Base-by-base conservation (phyloP, 768 basidiomycete species). In the Leucosporidium yakuticum region DNA sequence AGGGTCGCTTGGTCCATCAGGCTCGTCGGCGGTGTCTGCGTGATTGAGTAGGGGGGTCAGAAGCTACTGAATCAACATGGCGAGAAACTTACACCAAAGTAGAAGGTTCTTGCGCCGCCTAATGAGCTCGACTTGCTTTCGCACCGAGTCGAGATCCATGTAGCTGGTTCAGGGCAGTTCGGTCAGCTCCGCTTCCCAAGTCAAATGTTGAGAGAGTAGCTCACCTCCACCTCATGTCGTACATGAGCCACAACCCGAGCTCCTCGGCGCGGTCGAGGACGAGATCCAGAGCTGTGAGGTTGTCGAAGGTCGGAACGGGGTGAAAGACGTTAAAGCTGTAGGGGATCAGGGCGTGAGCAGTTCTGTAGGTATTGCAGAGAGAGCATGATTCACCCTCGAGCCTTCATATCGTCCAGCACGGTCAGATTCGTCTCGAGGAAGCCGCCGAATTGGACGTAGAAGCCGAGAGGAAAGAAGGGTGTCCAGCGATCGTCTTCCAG, bases 191-290 rank as follows among this genome's bases (percentile, higher is more conserved):
- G n/a, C n/a, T n/a, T 27, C 6, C 4, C 15, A 36, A 23, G 14
- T 8, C 11, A 21, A 9, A 36, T 83, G 2, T 81, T 84, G 32
- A 90, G 86, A 2, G 83, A 81, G 9, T 84, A 82, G 12, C 79
- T 71, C 77, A 90, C 86, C 82, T 44, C 84, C 61, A 80, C 59
- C 88, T 83, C 88, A 91, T 90, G 76, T 90, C 88, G 70, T 91
- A 91, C 85, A 90, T 89, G 63, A 90, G 81, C 74, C 87, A 91
- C 4, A 85, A 69, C 0, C 83, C 84, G 0, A 86, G 84, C 68
- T 86, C 83, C 76, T 89, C 85, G 86, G 90, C 88, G 53, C 82
- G 80, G 74, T 89, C 86, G 11, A 90, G 75, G 32, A 88, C 84
- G 59, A 81, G 66, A 47, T 84, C 82, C 0, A 89, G 78, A 0